phyloP scores from a whole-genome alignment of 768 basidiomycete species.

The Psilocybe sp. region DNA sequence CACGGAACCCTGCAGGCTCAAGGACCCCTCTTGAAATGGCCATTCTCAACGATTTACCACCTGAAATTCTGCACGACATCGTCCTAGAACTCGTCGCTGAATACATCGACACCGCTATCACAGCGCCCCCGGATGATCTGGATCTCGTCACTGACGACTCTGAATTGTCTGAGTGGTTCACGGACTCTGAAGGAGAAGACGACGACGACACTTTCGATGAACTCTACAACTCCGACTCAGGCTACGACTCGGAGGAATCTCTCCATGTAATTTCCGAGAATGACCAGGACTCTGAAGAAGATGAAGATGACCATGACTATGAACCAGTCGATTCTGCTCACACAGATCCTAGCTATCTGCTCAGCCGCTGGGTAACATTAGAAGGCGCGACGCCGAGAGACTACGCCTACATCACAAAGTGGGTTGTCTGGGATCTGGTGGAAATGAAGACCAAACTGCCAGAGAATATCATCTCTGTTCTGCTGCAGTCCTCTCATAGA shows the following conservation, averaged over 20 bases:
- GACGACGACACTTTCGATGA: not conserved
- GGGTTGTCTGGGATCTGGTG: too few relatives aligned
- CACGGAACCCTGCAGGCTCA: conserved; percentile 29
- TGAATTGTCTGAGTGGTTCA: conserved; percentile 4
- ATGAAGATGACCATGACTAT: too few relatives aligned
- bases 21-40: too few relatives aligned
- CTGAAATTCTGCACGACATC: conserved; percentile 5
- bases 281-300: not conserved
- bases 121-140: conserved; percentile 1
- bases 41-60: not conserved
- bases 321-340: too few relatives aligned
- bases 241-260: not conserved
- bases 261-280: not conserved
- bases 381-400: too few relatives aligned
- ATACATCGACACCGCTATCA: conserved; percentile 9
- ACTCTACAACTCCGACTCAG: not conserved
- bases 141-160: conserved; percentile 1
- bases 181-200: not conserved
- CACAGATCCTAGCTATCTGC: too few relatives aligned
- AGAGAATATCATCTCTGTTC: too few relatives aligned
- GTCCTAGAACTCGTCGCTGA: conserved; percentile 4
- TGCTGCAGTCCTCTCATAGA: too few relatives aligned
- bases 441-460: too few relatives aligned
- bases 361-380: too few relatives aligned
- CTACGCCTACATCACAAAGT: too few relatives aligned